Base-by-base conservation (phyloP, 106 monocot species). In the Gastrodia elata region DNA sequence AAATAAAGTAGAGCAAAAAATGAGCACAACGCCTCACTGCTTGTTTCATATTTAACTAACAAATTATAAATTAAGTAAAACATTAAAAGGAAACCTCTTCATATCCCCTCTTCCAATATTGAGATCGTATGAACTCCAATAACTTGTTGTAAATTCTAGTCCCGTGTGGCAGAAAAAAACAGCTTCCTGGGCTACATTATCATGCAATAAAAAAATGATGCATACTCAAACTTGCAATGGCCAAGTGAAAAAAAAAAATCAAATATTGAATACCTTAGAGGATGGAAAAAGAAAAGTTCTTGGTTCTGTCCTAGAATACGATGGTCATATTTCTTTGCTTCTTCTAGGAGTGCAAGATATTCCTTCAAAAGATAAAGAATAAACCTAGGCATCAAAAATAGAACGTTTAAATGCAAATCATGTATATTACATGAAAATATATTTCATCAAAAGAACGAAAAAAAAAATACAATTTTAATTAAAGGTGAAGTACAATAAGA, bases 241-340 rank as follows among this genome's bases (percentile, higher is more conserved):
- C 6, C 9, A 32, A 27, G 40, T 67, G 8, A 71, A 75, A 20
- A 71, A 65, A 71, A 13, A 64, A 77, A 79, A 27, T 77, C 39
- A 33, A 68, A 16, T 57, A 34, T 1, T 34, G n/a, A 55, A 28
- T 76, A 93, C 97, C 97, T 98, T 42, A 93, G 85, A 8, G 81
- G 88, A 61, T 98, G 90, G 78, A 98, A 98, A 84, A 93, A 93
- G 88, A 98, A 98, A 42, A 98, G 84, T n/a, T 98, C 98, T 79
- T 98, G 98, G 82, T 82, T 83, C 68, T 86, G 87, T 40, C 98
- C 98, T 65, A 98, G 61, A 71, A 93, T 67, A 33, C 98, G 87
- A 69, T 98, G 98, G 73, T 98, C 98, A 49, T 83, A 85, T 80
- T 98, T 98, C 83, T 98, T 98, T 38, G 98, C 98, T 81, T 98